Evolutionary conservation across 805 yeast genomes (phyloP).

Genomic region (Candida xyloterini): DNA sequence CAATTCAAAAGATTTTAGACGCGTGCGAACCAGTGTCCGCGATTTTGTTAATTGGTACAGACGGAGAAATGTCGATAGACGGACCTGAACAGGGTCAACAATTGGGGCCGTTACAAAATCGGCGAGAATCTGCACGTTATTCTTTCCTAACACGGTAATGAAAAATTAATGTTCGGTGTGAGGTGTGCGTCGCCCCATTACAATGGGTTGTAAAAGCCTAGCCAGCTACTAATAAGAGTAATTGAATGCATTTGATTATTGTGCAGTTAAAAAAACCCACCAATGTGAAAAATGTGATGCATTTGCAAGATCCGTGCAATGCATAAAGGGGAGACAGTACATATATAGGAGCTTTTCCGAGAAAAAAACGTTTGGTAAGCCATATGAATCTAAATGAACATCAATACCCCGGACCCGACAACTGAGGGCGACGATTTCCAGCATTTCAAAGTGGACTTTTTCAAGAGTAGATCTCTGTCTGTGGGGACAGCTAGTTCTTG

Average conservation of each 20-base stretch:
- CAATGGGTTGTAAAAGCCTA: background rate
- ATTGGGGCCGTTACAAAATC: background rate
- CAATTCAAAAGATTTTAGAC: constrained; percentile 65
- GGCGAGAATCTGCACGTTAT: constrained; percentile 5
- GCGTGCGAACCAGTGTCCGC: constrained; percentile 66
- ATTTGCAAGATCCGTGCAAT: background rate
- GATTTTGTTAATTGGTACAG: constrained; percentile 84
- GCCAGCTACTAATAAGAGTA: constrained; percentile 2
- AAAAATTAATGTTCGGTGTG: background rate
- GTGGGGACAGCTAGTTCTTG: constrained; percentile 9
- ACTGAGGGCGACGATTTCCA: constrained; percentile 11
- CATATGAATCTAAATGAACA: constrained; percentile 12
- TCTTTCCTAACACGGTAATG: constrained; percentile 4
- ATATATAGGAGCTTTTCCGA: constrained; percentile 4
- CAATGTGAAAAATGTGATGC: constrained; percentile 5
- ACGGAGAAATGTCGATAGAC: constrained; percentile 58
- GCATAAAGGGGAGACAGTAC: background rate
- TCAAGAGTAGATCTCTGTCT: constrained; percentile 18
- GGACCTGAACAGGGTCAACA: constrained; percentile 3
- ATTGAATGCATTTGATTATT: background rate
- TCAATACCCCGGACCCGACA: constrained; percentile 3
- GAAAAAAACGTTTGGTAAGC: background rate
- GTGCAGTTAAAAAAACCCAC: background rate
- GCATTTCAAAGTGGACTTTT: constrained; percentile 20
- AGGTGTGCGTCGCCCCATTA: constrained; percentile 1